Base-by-base conservation (phyloP, 2,329 filamentous ascomycete genomes). In the Biscogniauxia marginata region DNA sequence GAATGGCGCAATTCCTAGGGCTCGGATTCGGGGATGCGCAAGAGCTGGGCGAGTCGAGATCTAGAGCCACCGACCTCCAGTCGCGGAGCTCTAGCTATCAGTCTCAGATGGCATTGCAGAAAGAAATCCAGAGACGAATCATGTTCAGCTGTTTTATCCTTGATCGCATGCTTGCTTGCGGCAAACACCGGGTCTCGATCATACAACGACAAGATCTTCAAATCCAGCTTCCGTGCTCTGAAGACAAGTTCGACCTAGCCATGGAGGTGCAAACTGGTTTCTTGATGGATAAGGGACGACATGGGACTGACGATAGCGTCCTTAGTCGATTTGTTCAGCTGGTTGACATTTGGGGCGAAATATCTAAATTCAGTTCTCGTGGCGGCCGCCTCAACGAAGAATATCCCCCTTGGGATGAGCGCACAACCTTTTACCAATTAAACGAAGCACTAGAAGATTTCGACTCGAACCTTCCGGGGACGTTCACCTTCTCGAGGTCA, bases 111-210 rank as follows among this genome's bases (percentile, higher is more conserved):
- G 79, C 83, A 48, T 81, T 87, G 20, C 75, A 81, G 34, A 84
- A 83, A 55, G 88, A 91, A 69, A 81, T 87, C 11, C 77, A 80
- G 57, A 78, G 88, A 22, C 81, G 89, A 6, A 90, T 88, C 0
- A 88, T 90, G 76, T 91, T 88, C 76, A 89, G 87, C 63, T 90
- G 87, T 65, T 85, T 89, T 56, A 85, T 90, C 51, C 77, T 91
- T 63, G 88, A 91, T 67, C 82, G 87, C 3, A 83, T 90, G 70
- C 74, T 90, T 21, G 83, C 85, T 34, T 86, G 83, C 63, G 87
- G 87, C 19, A 83, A 83, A 59, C 80, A 84, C 52, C 78, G 86
- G 20, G 78, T 83, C 1, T 79, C 81, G 13, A 85, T 84, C 65
- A 78, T 90, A 46, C 77, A 79, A 39, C 74, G 82, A 1, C 77